A percentile compares a stretch with the other conserved stretches of the same genome.
Conservation (phyloP, 2,329 filamentous ascomycete species). For the Ambrosiella xylebori region DNA sequence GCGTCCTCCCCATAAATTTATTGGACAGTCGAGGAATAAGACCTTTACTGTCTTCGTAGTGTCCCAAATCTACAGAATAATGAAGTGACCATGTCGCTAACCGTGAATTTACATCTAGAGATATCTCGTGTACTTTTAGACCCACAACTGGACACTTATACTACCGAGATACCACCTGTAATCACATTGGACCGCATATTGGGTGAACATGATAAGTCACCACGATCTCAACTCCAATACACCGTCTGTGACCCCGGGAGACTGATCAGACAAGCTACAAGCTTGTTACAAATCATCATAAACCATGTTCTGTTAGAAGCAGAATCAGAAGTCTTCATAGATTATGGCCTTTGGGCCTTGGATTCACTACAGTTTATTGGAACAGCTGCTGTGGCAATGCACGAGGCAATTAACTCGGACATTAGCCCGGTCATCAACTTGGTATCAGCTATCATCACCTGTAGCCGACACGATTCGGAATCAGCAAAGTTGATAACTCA, state of each 20-base stretch:
- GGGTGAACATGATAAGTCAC: slow-evolving; percentile 14
- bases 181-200: slow-evolving; percentile 22
- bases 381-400: slow-evolving; percentile 24
- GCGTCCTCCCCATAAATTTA: not conserved
- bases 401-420: slow-evolving; percentile 18
- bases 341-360: slow-evolving; percentile 31
- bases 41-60: too few relatives aligned
- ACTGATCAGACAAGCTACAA: slow-evolving; percentile 28
- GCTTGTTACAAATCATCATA: slow-evolving; percentile 28
- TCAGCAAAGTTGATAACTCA: slow-evolving; percentile 4
- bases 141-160: slow-evolving; percentile 3
- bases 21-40: too few relatives aligned
- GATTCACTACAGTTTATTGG: slow-evolving; percentile 30
- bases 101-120: slow-evolving; percentile 4
- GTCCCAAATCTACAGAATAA: not conserved
- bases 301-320: slow-evolving; percentile 23
- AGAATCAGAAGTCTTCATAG: slow-evolving; percentile 18
- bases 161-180: slow-evolving; percentile 24
- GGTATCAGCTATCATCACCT: slow-evolving; percentile 21
- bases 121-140: slow-evolving; percentile 11
- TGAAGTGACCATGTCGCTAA: slow-evolving; percentile 1
- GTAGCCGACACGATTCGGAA: slow-evolving; percentile 7
- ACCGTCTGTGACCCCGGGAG: slow-evolving; percentile 24
- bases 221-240: slow-evolving; percentile 23
- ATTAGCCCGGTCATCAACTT: slow-evolving; percentile 23